Conservation (phyloP, 2,329 filamentous ascomycete genomes). For the Penicillium sp. region DNA sequence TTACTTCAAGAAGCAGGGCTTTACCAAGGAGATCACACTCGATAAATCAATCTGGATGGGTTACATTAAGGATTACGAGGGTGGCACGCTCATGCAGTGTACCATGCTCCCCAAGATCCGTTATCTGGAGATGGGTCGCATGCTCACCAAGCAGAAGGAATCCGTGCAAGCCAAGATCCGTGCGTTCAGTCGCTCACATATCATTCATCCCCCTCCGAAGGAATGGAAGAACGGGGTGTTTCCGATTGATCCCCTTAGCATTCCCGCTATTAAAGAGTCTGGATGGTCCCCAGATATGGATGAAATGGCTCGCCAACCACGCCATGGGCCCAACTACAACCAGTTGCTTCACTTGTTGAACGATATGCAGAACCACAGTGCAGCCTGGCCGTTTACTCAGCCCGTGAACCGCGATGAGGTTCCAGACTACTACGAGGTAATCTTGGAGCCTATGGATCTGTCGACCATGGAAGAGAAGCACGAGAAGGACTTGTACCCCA, state of each 20-base stretch:
- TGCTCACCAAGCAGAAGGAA: conserved; percentile 97
- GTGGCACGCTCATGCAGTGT: conserved; percentile 98
- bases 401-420: conserved; percentile 96
- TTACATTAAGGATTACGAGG: conserved; percentile 99
- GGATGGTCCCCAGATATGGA: conserved; percentile 99
- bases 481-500: conserved; percentile 86
- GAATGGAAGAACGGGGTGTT: conserved; percentile 75
- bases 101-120: conserved; percentile 93
- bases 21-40: conserved; percentile 96
- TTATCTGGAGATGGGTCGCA: conserved; percentile 87
- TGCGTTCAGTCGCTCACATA: conserved; percentile 82
- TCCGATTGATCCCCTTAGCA: conserved; percentile 78
- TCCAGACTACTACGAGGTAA: conserved; percentile 97
- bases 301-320: conserved; percentile 87
- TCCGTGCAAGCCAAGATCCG: conserved; percentile 92
- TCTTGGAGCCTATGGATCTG: conserved; percentile 96
- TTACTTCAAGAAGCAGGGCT: conserved; percentile 98
- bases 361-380: conserved; percentile 89
- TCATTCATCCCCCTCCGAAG: conserved; percentile 78
- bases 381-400: conserved; percentile 90
- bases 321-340: conserved; percentile 95
- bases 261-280: conserved; percentile 83
- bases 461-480: conserved; percentile 94
- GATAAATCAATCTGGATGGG: conserved; percentile 95
- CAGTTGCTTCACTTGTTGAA: conserved; percentile 89